phyloP scores from a whole-genome alignment of 495 filamentous ascomycete genomes.

The Podospora anserina region DNA sequence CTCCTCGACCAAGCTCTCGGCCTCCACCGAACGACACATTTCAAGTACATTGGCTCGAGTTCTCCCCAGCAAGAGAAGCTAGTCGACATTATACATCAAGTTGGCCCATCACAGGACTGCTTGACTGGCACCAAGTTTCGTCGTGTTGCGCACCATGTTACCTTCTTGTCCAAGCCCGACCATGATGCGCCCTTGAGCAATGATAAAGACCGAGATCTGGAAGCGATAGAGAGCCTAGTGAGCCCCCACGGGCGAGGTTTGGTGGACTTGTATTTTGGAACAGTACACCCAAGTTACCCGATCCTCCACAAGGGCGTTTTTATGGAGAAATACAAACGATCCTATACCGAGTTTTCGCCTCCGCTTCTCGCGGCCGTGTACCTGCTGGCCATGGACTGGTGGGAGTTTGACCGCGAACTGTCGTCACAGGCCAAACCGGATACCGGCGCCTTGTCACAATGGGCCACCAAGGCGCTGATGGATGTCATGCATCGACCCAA shows the following conservation, averaged over 20 bases:
- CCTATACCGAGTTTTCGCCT: constrained; percentile 63
- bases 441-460: constrained; percentile 58
- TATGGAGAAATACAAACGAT: constrained; percentile 63
- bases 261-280: constrained; percentile 69
- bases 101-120: constrained; percentile 27
- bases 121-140: constrained; percentile 50
- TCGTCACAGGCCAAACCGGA: constrained; percentile 54
- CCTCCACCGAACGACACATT: constrained; percentile 42
- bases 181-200: constrained; percentile 38
- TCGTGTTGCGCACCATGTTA: constrained; percentile 60
- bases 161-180: constrained; percentile 62
- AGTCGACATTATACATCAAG: constrained; percentile 45
- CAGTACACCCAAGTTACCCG: constrained; percentile 73
- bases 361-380: constrained; percentile 73
- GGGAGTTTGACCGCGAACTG: constrained; percentile 58
- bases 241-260: constrained; percentile 65
- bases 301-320: constrained; percentile 73
- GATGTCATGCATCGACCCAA: constrained; percentile 67
- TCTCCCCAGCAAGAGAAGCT: constrained; percentile 53
- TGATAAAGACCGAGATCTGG: constrained; percentile 53
- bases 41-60: constrained; percentile 43
- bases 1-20: constrained; percentile 44
- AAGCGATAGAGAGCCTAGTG: constrained; percentile 65
- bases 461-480: constrained; percentile 60
- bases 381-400: constrained; percentile 70